Evolutionary conservation across 1,284 basidiomycete species (phyloP).

Genomic region (Ganoderma leucocontextum): DNA sequence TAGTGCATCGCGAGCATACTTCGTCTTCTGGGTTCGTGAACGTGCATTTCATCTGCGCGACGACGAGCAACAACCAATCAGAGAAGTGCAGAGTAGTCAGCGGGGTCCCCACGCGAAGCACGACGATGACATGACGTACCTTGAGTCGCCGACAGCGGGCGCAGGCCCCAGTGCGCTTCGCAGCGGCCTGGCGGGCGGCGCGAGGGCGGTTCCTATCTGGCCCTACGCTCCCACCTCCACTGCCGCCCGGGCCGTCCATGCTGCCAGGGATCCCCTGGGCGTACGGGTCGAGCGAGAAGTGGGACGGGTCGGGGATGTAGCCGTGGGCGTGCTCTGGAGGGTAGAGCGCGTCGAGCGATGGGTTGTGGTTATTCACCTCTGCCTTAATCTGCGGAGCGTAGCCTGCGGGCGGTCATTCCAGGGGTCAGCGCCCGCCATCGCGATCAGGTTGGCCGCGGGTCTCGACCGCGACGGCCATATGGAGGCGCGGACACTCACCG

Average conservation of each 20-base stretch:
- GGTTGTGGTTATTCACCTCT: constrained; percentile 21
- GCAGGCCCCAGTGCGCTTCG: constrained; percentile 40
- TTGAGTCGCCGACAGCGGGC: constrained; percentile 45
- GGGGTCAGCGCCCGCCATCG: background rate
- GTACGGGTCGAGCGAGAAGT: constrained; percentile 25
- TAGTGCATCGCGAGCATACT: constrained; percentile 40
- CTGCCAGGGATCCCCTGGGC: constrained; percentile 14
- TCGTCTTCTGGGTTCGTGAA: constrained; percentile 37
- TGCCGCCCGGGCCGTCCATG: constrained; percentile 20
- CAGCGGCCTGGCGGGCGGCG: constrained; percentile 18
- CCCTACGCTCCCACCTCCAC: constrained; percentile 17
- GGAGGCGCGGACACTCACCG: constrained; percentile 22
- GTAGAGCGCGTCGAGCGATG: constrained; percentile 24
- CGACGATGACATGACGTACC: constrained; percentile 26
- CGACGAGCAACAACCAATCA: background rate
- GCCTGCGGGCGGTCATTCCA: constrained; percentile 14
- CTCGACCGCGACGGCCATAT: background rate
- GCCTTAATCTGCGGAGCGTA: constrained; percentile 29
- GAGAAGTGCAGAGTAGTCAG: background rate
- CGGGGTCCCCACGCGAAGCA: constrained; percentile 1
- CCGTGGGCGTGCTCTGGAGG: constrained; percentile 16
- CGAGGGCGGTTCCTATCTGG: constrained; percentile 29
- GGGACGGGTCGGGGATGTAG: constrained; percentile 28
- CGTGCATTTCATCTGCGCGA: constrained; percentile 44
- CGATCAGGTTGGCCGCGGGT: too few relatives aligned